Base-by-base conservation (phyloP, 2,329 filamentous ascomycete species). In the Xylaria polymorpha region DNA sequence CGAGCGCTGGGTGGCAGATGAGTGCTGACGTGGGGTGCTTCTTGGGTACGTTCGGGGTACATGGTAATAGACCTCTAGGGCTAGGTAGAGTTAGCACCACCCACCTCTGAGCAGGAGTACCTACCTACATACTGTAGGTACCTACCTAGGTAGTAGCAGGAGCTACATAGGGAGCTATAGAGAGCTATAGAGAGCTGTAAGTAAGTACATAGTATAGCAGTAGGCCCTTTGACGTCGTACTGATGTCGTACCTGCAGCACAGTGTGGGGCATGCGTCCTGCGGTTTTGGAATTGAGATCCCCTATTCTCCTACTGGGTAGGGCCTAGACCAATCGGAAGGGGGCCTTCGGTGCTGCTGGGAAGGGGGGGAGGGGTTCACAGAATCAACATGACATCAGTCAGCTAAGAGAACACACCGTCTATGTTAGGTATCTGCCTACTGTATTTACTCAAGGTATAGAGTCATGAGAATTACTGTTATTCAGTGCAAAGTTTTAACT, bases 281-380 rank as follows among this genome's bases (percentile, higher is more conserved):
- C 29, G 8, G 50, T 56, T 57, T 50, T 66, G 50, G 61, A 66
- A 59, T 50, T 60, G 41, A 48, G n/a, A 48, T 60, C 67, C 58
- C 63, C 55, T 58, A 43, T 53, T 58, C 46, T 50, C 9, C 9
- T 61, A 10, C 15, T 41, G 53, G 51, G 7, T 32, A 37, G 18
- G 18, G 51, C 29, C 32, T 18, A 55, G 51, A 15, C 51, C 18
- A 55, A 37, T 22, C 32, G 32, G 29, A 18, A 22, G 9, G 29
- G 50, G 29, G 22, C 46, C 22, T 50, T 50, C 12, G 20, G 20
- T 53, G 22, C 48, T 29, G 50, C 29, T 29, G 9, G 51, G 20
- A 9, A 14, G n/a, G 10, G 37, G 9, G 51, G 20, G 18, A 14
- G n/a, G 10, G 37, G 37, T 25, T 25, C 7, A 32, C 14, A 48